phyloP scores from a whole-genome alignment of 2,329 filamentous ascomycete genomes.

The Beauveria sp. region DNA sequence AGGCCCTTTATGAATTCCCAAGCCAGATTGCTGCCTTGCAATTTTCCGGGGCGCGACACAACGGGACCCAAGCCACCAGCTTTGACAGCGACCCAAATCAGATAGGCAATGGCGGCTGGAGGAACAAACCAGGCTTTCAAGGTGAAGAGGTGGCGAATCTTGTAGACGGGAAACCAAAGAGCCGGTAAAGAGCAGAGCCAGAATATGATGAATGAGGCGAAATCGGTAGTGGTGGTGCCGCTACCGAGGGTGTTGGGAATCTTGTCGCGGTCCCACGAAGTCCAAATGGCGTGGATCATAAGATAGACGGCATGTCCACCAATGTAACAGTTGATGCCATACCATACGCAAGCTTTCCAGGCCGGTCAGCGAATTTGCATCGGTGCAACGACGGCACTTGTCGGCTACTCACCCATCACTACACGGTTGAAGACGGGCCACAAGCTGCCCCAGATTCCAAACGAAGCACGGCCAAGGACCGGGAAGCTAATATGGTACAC shows the following conservation, averaged over 20 bases:
- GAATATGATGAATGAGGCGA: constrained; percentile 79
- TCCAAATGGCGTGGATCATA: constrained; percentile 85
- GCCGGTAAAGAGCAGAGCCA: constrained; percentile 75
- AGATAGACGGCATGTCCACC: constrained; percentile 78
- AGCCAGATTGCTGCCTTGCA: constrained; percentile 60
- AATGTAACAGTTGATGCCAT: constrained; percentile 79
- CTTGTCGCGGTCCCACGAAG: constrained; percentile 49
- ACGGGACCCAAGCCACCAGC: constrained; percentile 81
- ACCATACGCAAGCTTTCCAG: constrained; percentile 66
- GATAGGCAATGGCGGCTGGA: constrained; percentile 70
- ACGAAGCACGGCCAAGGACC: constrained; percentile 67
- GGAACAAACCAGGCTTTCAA: constrained; percentile 83
- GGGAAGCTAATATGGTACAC: constrained; percentile 87
- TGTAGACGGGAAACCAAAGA: constrained; percentile 83
- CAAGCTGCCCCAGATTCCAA: constrained; percentile 81
- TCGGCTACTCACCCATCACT: constrained; percentile 52
- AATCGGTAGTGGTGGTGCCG: constrained; percentile 51
- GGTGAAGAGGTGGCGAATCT: constrained; percentile 84
- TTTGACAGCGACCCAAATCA: constrained; percentile 77
- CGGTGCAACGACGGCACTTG: too few species aligned
- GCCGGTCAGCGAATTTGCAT: constrained; percentile 12
- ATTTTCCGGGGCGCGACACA: constrained; percentile 56
- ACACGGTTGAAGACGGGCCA: constrained; percentile 88
- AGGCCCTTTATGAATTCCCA: constrained; percentile 81
- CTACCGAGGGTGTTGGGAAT: constrained; percentile 59